Base-by-base conservation (phyloP, 768 basidiomycete genomes). In the Suillus lakei region DNA sequence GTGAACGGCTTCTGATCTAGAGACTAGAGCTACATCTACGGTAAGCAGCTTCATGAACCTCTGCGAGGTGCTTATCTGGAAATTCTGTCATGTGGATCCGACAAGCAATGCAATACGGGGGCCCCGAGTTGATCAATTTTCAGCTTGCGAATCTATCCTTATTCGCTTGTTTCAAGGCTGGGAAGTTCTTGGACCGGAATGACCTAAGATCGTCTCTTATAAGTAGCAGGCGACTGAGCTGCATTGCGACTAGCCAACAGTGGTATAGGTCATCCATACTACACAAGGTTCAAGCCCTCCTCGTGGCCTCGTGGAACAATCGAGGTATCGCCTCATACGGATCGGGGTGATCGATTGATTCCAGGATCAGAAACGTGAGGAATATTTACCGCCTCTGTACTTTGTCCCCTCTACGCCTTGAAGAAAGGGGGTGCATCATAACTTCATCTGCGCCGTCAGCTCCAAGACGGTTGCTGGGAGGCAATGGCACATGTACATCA, bases 311-410 rank as follows among this genome's bases (percentile, higher is more conserved):
- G 56, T 94, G 91, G 85, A 99, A 98, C 39, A 93, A 80, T 72
- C 95, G 93, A 36, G 90, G 87, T 50, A 92, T 88, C 21, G 96
- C 97, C 3, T 97, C 98, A 51, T 96, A 89, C 66, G 96, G 88
- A 79, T 99, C 98, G 71, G 99, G 99, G 80, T 98, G 99, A 76
- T 99, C 97, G n/a, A 98, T 99, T 26, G 95, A 97, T 79, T 98
- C 96, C 4, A 3, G 96, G 95, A 77, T 99, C 96, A 15, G 91
- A 87, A 38, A 97, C 88, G 72, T 95, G 92, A 54, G 98, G 97
- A 60, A 99, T 95, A 81, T 99, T 99, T 36, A 91, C 92, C 12
- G 94, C 95, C 78, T 97, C 92, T 5, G 88, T 87, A 9, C 89
- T 66, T 91, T 90, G 64, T 94, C 88, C 98, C 98, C 67, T 98